phyloP scores from a whole-genome alignment of 1,139 yeast genomes.

The Lodderomyces pseudojiufengensis region DNA sequence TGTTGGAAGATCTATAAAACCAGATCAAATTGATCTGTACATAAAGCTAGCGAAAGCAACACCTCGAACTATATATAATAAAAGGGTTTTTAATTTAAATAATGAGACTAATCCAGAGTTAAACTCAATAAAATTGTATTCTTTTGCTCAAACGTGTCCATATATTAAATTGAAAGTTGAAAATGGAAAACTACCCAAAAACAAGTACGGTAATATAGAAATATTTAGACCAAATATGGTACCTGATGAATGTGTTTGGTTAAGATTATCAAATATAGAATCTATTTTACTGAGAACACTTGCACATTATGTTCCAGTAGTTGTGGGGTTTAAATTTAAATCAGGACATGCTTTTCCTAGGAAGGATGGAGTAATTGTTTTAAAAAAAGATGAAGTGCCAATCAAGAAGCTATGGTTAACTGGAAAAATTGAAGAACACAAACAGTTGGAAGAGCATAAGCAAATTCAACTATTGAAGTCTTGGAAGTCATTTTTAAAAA shows the following conservation, averaged over 20 bases:
- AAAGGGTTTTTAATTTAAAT: slow-evolving; percentile 20
- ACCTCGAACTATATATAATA: slow-evolving; percentile 25
- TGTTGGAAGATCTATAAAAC: slow-evolving; percentile 31
- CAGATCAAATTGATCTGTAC: slow-evolving; percentile 18
- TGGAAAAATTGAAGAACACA: slow-evolving; percentile 18
- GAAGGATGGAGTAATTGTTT: slow-evolving; percentile 29
- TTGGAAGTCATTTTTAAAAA: slow-evolving; percentile 24
- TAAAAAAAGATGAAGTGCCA: slow-evolving; percentile 15
- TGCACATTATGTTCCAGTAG: slow-evolving; percentile 32
- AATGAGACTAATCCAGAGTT: slow-evolving; percentile 18
- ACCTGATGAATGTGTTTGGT: slow-evolving; percentile 32
- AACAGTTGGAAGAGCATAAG: not conserved
- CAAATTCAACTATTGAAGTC: slow-evolving; percentile 4
- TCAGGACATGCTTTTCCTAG: slow-evolving; percentile 29
- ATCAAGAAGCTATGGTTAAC: slow-evolving; percentile 30
- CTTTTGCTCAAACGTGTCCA: slow-evolving; percentile 31
- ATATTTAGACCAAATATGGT: slow-evolving; percentile 30
- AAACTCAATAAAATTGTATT: slow-evolving; percentile 23
- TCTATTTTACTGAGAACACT: slow-evolving; percentile 14
- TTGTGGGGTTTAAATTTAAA: slow-evolving; percentile 28
- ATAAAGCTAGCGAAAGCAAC: slow-evolving; percentile 21
- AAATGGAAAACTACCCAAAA: slow-evolving; percentile 21
- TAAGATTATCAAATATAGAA: slow-evolving; percentile 25
- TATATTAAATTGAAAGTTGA: slow-evolving; percentile 19
- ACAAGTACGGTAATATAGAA: slow-evolving; percentile 35